Evolutionary conservation across 768 basidiomycete species (phyloP), one percentile per base, ranked within the genome.

Genomic region (Podaxis sp.): DNA sequence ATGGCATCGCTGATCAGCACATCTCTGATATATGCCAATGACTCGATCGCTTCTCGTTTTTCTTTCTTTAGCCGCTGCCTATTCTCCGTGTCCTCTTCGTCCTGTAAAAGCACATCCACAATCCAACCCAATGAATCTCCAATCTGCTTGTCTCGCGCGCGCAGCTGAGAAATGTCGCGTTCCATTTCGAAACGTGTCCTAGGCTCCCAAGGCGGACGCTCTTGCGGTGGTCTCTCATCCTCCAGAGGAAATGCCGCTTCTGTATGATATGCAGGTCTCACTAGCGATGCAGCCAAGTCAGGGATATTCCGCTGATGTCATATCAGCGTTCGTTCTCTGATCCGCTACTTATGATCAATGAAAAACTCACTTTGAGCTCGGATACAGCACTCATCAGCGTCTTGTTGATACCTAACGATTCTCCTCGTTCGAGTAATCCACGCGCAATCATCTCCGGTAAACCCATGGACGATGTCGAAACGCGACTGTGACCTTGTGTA

Each of bases 341-440:
- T 33, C 56, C 28, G 33, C 8, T 40, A 46, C 4, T 11, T 22
- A 36, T 57, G n/a, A 48, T 26, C 28, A 60, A 9, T 58, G 54
- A 65, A 62, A 17, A 28, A 69, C 83, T 68, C 67, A 92, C 95
- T 75, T 84, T 87, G 44, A 90, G 75, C 73, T 92, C 92, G 4
- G 87, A 84, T 2, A 94, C 88, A 0, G 92, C 92, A 71, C 82
- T 90, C 84, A 89, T 85, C 19, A 93, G 76, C 0, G 90, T 90
- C 74, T 87, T 91, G 72, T 93, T 93, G 64, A 93, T 89, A n/a
- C 91, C 90, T 30, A 93, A 75, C 64, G 84, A 90, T 75, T 93
- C 92, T 28, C 90, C 86, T 19, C 86, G 80, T 71, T 94, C 91
- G 64, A 92, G 68, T 54, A 94, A 73, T 22, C 89, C 87, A 55